A percentile compares a stretch with the other conserved stretches of the same genome.
These are phyloP conservation scores for Daedaleopsis sinensis DNA, from an alignment of 768 basidiomycete genomes.

Conservation along the genomic window DNA sequence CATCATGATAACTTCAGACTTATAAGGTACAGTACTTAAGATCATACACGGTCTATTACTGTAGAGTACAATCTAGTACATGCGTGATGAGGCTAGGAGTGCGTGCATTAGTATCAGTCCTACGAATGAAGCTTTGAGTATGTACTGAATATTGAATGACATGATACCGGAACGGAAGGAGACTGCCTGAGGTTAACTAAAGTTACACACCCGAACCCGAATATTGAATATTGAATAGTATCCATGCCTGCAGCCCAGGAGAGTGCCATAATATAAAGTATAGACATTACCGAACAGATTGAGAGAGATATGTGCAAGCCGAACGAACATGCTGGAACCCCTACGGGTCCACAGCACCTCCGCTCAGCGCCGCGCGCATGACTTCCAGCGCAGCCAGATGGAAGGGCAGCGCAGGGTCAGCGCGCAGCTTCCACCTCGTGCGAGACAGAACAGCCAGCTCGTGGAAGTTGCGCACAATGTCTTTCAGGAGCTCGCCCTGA, in stretches of 20 bases:
- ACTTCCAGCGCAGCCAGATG: conserved; percentile 74
- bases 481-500: conserved; percentile 40
- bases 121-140: background rate
- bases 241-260: background rate
- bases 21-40: no score
- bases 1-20: no score
- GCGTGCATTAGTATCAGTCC: background rate
- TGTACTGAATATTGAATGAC: background rate
- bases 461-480: conserved; percentile 70
- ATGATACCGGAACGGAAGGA: background rate
- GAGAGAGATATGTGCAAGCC: no score
- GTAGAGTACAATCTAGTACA: background rate
- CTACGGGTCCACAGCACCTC: conserved; percentile 15
- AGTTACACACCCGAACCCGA: background rate
- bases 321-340: no score
- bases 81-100: background rate
- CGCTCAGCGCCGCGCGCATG: conserved; percentile 49
- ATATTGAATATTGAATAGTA: background rate
- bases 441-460: conserved; percentile 67
- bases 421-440: conserved; percentile 51
- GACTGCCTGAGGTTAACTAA: no score
- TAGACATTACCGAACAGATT: no score
- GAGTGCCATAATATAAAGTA: background rate
- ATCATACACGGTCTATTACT: no score
- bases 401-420: conserved; percentile 62